Conservation (phyloP, 768 basidiomycete species). For the Xerocomus spinulosus region DNA sequence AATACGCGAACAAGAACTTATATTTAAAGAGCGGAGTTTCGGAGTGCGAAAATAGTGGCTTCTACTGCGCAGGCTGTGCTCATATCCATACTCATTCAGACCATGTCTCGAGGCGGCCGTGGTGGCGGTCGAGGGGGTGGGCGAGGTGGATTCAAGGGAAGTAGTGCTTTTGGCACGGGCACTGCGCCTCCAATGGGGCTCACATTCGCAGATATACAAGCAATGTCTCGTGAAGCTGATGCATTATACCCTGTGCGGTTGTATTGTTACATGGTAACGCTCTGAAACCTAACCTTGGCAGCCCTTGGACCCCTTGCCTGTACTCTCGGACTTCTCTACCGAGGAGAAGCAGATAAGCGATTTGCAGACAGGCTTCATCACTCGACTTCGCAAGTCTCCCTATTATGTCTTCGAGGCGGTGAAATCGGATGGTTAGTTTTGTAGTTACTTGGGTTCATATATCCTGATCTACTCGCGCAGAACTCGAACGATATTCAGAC, state of each 20-base stretch:
- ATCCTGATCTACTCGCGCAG: constrained; percentile 33
- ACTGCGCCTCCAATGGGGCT: constrained; percentile 70
- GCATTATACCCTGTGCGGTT: constrained; percentile 76
- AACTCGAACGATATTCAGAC: constrained; percentile 78
- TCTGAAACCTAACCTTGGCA: constrained; percentile 31
- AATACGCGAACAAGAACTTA: constrained; percentile 6
- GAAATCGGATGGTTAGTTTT: constrained; percentile 52
- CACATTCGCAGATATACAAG: constrained; percentile 74
- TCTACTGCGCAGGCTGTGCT: constrained; percentile 5
- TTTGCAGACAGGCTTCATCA: constrained; percentile 61
- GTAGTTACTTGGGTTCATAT: background rate
- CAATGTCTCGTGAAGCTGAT: constrained; percentile 69
- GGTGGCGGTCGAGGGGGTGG: constrained; percentile 51
- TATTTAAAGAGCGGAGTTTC: constrained; percentile 21
- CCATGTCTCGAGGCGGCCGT: constrained; percentile 51
- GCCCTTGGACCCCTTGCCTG: constrained; percentile 61
- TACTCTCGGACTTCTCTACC: constrained; percentile 58
- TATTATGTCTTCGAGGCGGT: constrained; percentile 73
- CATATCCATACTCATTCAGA: background rate
- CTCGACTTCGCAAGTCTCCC: constrained; percentile 61
- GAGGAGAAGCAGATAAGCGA: constrained; percentile 64
- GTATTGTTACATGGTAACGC: constrained; percentile 13
- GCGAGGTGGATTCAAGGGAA: constrained; percentile 57
- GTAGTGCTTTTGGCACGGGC: constrained; percentile 32
- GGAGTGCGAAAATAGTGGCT: constrained; percentile 17